These are phyloP conservation scores for Colletotrichum simmondsii DNA, from an alignment of 2,329 filamentous ascomycete species.

Conservation along the genomic window DNA sequence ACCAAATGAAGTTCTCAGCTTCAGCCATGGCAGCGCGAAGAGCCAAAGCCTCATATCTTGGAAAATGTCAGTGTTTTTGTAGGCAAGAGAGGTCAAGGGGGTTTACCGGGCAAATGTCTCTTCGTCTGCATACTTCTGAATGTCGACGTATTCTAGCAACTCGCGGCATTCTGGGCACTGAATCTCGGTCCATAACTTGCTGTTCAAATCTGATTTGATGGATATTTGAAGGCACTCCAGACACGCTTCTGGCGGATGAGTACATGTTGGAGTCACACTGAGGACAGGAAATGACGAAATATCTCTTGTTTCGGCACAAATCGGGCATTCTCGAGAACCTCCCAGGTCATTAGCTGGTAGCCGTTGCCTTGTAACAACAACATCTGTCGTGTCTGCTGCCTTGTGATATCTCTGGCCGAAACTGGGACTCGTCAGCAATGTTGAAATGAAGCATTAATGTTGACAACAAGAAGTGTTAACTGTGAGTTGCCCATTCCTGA, in stretches of 20 bases:
- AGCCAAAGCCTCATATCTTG: constrained; percentile 55
- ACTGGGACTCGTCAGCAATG: constrained; percentile 23
- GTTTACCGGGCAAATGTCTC: constrained; percentile 55
- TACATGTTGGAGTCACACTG: constrained; percentile 46
- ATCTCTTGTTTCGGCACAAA: constrained; percentile 48
- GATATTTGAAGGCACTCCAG: constrained; percentile 47
- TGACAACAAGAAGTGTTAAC: background rate
- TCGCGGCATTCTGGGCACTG: constrained; percentile 63
- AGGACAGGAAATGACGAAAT: constrained; percentile 44
- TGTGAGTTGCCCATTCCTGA: too few relatives aligned
- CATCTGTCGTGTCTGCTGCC: constrained; percentile 38
- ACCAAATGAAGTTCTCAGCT: constrained; percentile 62
- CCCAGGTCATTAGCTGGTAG: constrained; percentile 36
- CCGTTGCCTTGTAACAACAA: constrained; percentile 45
- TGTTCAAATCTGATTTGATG: constrained; percentile 46
- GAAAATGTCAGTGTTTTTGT: background rate
- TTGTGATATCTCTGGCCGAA: constrained; percentile 50
- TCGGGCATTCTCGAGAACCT: constrained; percentile 45
- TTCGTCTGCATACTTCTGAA: constrained; percentile 55
- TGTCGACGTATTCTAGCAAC: constrained; percentile 53
- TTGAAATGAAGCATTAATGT: background rate
- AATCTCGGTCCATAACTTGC: constrained; percentile 56
- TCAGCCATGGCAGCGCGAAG: constrained; percentile 54
- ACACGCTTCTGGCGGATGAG: constrained; percentile 46
- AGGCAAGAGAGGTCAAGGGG: background rate